phyloP scores from a whole-genome alignment of 495 filamentous ascomycete genomes.

The Talaromyces ruber region DNA sequence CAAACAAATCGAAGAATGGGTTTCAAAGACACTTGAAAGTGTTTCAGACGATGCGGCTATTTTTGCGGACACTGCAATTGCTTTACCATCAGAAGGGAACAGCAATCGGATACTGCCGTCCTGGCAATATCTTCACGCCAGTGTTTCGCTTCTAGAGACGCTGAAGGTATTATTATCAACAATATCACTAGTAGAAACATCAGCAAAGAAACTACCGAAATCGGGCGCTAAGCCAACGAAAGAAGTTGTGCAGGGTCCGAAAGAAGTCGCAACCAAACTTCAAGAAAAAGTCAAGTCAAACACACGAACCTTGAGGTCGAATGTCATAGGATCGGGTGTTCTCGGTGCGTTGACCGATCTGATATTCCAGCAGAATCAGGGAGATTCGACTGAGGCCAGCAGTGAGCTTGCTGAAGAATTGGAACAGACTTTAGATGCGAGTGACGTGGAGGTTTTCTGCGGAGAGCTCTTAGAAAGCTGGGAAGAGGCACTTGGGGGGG shows the following conservation, averaged over 20 bases:
- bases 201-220: conserved; percentile 25
- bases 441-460: conserved; percentile 32
- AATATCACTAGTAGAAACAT: conserved; percentile 11
- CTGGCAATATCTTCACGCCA: conserved; percentile 32
- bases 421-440: conserved; percentile 24
- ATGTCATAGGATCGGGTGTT: conserved; percentile 27
- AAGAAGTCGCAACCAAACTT: conserved; percentile 18
- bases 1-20: conserved; percentile 25
- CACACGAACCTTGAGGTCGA: conserved; percentile 25
- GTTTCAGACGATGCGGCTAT: conserved; percentile 17
- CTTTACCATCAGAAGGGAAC: conserved; percentile 9
- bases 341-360: conserved; percentile 29
- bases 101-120: conserved; percentile 22
- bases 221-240: conserved; percentile 22
- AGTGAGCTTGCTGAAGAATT: conserved; percentile 23
- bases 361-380: conserved; percentile 17
- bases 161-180: conserved; percentile 29
- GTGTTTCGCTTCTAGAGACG: conserved; percentile 29
- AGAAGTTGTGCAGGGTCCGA: conserved; percentile 22
- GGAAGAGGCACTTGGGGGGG: conserved; percentile 33
- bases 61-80: conserved; percentile 18
- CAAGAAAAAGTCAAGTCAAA: conserved; percentile 26
- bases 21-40: conserved; percentile 17
- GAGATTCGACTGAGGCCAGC: conserved; percentile 9
- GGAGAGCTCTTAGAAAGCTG: conserved; percentile 39